phyloP scores from a whole-genome alignment of 805 yeast species.

The Starmerella roubikii region DNA sequence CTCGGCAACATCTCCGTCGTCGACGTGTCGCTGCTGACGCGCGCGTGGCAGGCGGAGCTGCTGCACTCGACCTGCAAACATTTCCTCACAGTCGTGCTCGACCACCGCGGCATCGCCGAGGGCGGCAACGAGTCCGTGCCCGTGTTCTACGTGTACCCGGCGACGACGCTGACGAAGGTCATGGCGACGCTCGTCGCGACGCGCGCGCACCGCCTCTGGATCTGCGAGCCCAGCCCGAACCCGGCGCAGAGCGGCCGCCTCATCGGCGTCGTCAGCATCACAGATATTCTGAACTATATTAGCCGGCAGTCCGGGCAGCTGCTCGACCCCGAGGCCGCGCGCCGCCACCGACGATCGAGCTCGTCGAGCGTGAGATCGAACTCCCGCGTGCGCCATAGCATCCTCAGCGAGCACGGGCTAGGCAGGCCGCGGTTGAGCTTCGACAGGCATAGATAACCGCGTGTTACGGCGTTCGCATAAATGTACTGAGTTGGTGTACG shows the following conservation, averaged over 20 bases:
- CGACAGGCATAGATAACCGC: constrained; percentile 9
- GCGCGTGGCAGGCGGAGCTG: constrained; percentile 73
- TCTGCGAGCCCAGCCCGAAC: constrained; percentile 26
- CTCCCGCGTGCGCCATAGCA: constrained; percentile 15
- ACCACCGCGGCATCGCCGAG: constrained; percentile 78
- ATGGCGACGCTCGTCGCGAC: constrained; percentile 94
- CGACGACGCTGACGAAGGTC: constrained; percentile 71
- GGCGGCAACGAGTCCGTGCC: constrained; percentile 90
- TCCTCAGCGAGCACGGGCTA: constrained; percentile 10
- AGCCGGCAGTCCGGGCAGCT: constrained; percentile 58
- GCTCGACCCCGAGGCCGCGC: constrained; percentile 75
- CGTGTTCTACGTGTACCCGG: constrained; percentile 77
- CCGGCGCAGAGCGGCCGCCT: constrained; percentile 47
- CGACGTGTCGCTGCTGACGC: constrained; percentile 78
- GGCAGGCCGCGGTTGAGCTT: constrained; percentile 14
- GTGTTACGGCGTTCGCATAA: too few relatives aligned
- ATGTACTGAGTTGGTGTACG: too few relatives aligned
- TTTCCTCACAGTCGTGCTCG: constrained; percentile 73
- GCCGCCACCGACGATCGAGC: constrained; percentile 61
- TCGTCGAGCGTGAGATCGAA: constrained; percentile 20
- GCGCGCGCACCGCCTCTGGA: constrained; percentile 60
- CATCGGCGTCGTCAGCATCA: constrained; percentile 81
- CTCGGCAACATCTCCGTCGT: constrained; percentile 90
- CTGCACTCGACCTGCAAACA: constrained; percentile 73
- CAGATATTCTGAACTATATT: constrained; percentile 73